These are phyloP conservation scores for Teratosphaeria nubilosa DNA, from an alignment of 2,329 filamentous ascomycete genomes.

Conservation along the genomic window DNA sequence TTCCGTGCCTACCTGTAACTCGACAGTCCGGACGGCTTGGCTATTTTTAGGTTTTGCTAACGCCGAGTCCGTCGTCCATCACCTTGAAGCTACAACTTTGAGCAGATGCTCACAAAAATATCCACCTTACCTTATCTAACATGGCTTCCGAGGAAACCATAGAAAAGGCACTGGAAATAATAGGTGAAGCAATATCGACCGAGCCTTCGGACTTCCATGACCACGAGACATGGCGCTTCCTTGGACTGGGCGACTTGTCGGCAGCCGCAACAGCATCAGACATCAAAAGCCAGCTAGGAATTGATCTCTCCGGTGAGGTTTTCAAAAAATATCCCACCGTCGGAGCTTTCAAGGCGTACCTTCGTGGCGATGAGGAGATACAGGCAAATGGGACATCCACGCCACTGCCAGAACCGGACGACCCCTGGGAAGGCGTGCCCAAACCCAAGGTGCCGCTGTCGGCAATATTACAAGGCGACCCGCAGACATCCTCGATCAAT, in stretches of 20 bases:
- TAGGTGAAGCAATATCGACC: constrained; percentile 20
- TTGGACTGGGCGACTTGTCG: constrained; percentile 19
- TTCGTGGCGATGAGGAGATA: constrained; percentile 3
- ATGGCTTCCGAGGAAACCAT: constrained; percentile 10
- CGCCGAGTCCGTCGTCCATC: not conserved
- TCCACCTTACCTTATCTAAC: not conserved
- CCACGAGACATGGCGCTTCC: constrained; percentile 23
- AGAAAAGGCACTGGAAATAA: constrained; percentile 15
- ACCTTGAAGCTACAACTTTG: not conserved
- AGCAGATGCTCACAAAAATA: too few species aligned
- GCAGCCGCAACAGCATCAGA: constrained; percentile 20
- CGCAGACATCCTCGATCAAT: constrained; percentile 7
- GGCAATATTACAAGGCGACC: constrained; percentile 16
- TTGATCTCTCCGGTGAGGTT: constrained; percentile 13
- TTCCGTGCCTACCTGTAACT: not conserved
- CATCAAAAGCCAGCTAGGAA: constrained; percentile 13
- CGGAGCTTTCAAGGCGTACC: constrained; percentile 14
- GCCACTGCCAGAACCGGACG: constrained; percentile 8
- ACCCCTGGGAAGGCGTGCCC: constrained; percentile 22
- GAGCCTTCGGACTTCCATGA: constrained; percentile 20
- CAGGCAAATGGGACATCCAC: not conserved
- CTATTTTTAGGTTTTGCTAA: not conserved
- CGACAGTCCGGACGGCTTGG: not conserved
- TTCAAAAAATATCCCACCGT: constrained; percentile 18
- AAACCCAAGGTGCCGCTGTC: constrained; percentile 23